Base-by-base conservation (phyloP, 2,329 filamentous ascomycete genomes). In the Daldinia eschscholtzii region DNA sequence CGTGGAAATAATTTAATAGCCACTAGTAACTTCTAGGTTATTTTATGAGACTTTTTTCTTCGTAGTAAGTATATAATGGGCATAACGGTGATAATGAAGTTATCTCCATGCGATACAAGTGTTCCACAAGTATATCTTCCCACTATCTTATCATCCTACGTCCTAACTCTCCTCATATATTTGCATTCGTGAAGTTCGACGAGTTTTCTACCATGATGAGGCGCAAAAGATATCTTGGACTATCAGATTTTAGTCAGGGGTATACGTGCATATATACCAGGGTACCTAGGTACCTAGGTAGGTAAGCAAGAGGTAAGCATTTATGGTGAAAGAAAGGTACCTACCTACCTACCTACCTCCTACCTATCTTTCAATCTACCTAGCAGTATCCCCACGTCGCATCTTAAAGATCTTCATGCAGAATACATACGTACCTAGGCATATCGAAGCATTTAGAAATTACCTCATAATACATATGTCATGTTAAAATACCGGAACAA, bases 161-260 rank as follows among this genome's bases (percentile, higher is more conserved):
- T n/a, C 1, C 26, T 52, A 3, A 10, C 15, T 52, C 6, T 33
- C n/a, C 3, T 52, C 9, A 10, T n/a, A 42, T 52, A 13, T 52
- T 52, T 1, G 26, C 46, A 33, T 52, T 52, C 46, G 26, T 6
- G 26, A 33, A 52, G 13, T 33, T 20, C 15, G 6, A 9, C 7
- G 28, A n/a, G 15, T 52, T 52, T 52, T 0, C n/a, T 52, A 3
- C 2, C 44, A 48, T n/a, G 12, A 28, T 23, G 20, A 23, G 44
- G 12, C 6, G 20, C 23, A 15, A 28, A 4, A 15, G 12, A 48
- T 7, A 6, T 28, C 44, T 7, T 28, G 1, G 23, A 48, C 13
- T 1, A 23, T 48, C 4, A 48, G 44, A 48, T 48, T 48, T 48
- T 52, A 52, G 28, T 52, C 46, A 52, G 46, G 46, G 46, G 46